Evolutionary conservation across 2,329 filamentous ascomycete species (phyloP).

Genomic region (Fonsecaea nubica): DNA sequence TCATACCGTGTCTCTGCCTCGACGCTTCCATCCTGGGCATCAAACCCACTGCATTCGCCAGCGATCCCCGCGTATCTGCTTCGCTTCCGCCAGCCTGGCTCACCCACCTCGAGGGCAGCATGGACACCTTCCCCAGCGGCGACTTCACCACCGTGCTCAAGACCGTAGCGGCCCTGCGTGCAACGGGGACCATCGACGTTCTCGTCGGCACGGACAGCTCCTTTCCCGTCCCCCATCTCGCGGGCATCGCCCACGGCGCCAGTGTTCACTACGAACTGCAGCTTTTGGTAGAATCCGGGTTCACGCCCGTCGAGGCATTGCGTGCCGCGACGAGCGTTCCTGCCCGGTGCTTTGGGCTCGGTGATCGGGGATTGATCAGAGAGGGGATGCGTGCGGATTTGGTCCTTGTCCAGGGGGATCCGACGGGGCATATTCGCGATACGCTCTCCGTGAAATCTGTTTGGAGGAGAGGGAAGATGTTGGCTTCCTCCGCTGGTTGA

Average conservation of each 20-base stretch:
- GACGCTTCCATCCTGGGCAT: not conserved
- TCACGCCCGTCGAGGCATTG: conserved; percentile 2
- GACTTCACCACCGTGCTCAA: not conserved
- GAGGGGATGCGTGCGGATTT: conserved; percentile 1
- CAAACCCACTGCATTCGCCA: not conserved
- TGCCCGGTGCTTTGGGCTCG: not conserved
- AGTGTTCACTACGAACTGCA: conserved; percentile 8
- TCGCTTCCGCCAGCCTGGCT: not conserved
- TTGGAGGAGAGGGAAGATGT: not conserved
- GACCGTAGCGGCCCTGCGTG: not conserved
- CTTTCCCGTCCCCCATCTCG: not conserved
- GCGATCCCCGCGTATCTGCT: not conserved
- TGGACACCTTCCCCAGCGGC: not conserved
- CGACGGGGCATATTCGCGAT: not conserved
- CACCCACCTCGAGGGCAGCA: not conserved
- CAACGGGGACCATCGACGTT: not conserved
- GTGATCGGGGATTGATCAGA: conserved; percentile 2
- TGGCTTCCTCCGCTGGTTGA: not conserved
- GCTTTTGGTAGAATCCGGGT: conserved; percentile 8
- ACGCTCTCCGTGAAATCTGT: not conserved
- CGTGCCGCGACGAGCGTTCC: conserved; percentile 1
- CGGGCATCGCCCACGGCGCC: not conserved
- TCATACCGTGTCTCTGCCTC: not conserved
- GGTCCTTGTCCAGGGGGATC: not conserved
- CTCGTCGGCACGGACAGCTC: conserved; percentile 12